Base-by-base conservation (phyloP, 768 basidiomycete genomes). In the Calvatia gigantea region DNA sequence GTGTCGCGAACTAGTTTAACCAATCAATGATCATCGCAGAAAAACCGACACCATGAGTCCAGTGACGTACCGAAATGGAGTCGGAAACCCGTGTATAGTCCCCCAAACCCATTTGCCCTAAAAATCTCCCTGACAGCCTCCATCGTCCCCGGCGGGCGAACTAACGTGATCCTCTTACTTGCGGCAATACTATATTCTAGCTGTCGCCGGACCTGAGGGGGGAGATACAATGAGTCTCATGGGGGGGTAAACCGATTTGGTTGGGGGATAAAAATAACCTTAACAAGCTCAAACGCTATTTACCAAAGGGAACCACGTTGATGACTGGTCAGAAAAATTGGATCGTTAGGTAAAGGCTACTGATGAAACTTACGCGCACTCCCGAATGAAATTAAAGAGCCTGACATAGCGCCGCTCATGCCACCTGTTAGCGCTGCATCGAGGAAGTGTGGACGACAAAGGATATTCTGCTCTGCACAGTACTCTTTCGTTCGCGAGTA, bases 111-210 rank as follows among this genome's bases (percentile, higher is more conserved):
- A 60, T 79, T 82, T 27, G 70, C 65, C 63, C 75, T 75, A 66
- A 87, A 82, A 47, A 94, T 96, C 39, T 94, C 89, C 49, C 76
- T 82, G 28, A 96, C 88, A 4, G 92, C 91, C 61, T 86, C 80
- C 45, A 82, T 52, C 4, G 92, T 95, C 32, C 83, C 81, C 15
- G 94, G 94, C 12, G 94, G 85, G 64, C 86, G 91, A 6, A 71
- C 73, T 44, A 92, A 65, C n/a, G 79, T 73, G 35, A 87, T 50
- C 5, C 91, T 91, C 62, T 87, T 89, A 67, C 75, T 86, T 27
- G 86, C 84, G 39, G 92, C 94, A 58, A 97, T 97, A 55, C 87
- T 84, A 64, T 87, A 96, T 73, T 98, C 94, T 51, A 98, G 74
- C 63, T 98, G 94, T 61, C 94, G 79, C 55, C 94, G 86, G 51